phyloP scores from a whole-genome alignment of 768 basidiomycete genomes.

The Lentinula detonsa region DNA sequence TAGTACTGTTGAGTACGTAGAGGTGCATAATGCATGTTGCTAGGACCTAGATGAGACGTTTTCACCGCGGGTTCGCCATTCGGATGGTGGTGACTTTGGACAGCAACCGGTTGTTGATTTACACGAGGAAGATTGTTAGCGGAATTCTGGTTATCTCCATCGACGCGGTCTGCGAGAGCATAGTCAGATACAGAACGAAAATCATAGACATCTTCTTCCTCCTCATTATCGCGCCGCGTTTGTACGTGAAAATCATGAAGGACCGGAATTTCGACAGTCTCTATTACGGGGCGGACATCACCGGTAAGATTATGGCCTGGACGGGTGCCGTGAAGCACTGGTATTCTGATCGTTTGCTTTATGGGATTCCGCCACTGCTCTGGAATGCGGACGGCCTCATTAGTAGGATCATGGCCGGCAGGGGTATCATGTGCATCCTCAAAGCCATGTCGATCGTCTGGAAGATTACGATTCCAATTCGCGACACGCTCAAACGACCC shows the following conservation, averaged over 20 bases:
- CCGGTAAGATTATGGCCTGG: too few species aligned
- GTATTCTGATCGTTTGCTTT: not conserved
- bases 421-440: not conserved
- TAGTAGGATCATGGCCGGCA: not conserved
- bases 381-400: not conserved
- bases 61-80: not conserved
- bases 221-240: not conserved
- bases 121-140: not conserved
- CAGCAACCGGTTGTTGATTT: not conserved
- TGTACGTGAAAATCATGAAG: too few species aligned
- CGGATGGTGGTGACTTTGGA: not conserved
- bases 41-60: not conserved
- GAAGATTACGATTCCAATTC: not conserved
- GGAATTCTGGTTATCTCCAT: not conserved
- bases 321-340: too few species aligned
- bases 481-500: not conserved
- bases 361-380: not conserved
- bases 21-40: not conserved
- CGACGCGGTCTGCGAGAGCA: not conserved
- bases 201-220: not conserved
- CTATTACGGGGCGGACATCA: too few species aligned
- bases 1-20: not conserved
- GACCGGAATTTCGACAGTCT: too few species aligned
- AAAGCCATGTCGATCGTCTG: not conserved
- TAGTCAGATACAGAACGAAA: not conserved